These are phyloP conservation scores for Sarcomyxa edulis DNA, from an alignment of 768 basidiomycete genomes.

Conservation along the genomic window DNA sequence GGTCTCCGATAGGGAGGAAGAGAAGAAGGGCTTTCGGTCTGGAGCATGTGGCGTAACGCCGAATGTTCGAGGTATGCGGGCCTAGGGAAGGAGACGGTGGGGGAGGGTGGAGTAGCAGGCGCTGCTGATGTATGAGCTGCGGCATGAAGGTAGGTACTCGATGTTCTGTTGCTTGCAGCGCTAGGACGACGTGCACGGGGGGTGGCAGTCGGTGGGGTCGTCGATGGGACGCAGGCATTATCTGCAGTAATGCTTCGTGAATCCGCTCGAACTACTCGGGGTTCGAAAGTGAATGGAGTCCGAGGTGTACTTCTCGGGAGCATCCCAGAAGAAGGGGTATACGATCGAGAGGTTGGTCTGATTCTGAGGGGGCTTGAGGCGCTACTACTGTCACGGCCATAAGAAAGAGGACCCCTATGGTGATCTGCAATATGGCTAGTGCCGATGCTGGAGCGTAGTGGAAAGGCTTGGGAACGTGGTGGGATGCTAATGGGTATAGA, in stretches of 20 bases:
- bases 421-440: slow-evolving; percentile 25
- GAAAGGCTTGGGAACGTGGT: slow-evolving; percentile 19
- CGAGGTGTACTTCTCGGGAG: slow-evolving; percentile 27
- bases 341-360: slow-evolving; percentile 39
- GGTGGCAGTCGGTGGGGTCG: slow-evolving; percentile 35
- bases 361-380: slow-evolving; percentile 27
- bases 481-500: slow-evolving; percentile 46
- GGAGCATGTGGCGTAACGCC: slow-evolving; percentile 63
- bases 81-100: slow-evolving; percentile 45
- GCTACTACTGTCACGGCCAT: slow-evolving; percentile 30
- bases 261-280: slow-evolving; percentile 63
- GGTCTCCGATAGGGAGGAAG: slow-evolving; percentile 33
- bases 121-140: too few species aligned
- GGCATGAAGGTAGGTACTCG: too few species aligned
- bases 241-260: slow-evolving; percentile 34
- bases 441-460: too few species aligned
- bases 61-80: slow-evolving; percentile 78
- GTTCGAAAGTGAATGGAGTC: slow-evolving; percentile 43
- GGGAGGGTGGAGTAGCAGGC: slow-evolving; percentile 22
- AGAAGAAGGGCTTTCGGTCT: slow-evolving; percentile 41
- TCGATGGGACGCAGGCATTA: slow-evolving; percentile 34
- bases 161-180: slow-evolving; percentile 23
- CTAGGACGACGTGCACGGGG: slow-evolving; percentile 44
- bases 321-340: slow-evolving; percentile 27
- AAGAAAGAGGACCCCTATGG: slow-evolving; percentile 27